phyloP scores from a whole-genome alignment of 768 basidiomycete species.

The Phaffia australis region DNA sequence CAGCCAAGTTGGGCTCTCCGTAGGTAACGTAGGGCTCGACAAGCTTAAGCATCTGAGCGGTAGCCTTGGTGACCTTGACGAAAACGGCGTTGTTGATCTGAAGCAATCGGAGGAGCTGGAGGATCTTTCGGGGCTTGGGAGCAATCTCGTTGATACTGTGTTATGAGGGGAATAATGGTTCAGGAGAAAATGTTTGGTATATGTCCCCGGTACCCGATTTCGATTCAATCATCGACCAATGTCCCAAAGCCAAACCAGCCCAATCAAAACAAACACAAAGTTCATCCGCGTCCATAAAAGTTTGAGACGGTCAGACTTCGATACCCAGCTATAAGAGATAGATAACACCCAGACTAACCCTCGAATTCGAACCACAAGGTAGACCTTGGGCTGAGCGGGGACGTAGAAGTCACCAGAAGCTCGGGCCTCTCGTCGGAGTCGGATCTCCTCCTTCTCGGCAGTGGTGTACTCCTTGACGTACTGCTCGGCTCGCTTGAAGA shows the following conservation, averaged over 20 bases:
- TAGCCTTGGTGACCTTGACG: conserved; percentile 90
- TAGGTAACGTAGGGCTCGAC: conserved; percentile 97
- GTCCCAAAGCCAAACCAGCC: neutral
- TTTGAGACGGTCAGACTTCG: neutral
- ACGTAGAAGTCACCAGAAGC: conserved; percentile 93
- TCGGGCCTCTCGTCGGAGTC: conserved; percentile 85
- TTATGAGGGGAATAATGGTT: neutral
- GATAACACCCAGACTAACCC: conserved; percentile 55
- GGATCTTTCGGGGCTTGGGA: conserved; percentile 97
- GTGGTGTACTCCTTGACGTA: conserved; percentile 93
- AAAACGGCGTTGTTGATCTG: conserved; percentile 99
- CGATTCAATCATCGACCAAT: neutral
- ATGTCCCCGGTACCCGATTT: too few relatives aligned
- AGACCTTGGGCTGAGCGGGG: conserved; percentile 89
- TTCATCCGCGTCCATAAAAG: neutral
- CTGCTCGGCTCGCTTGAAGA: conserved; percentile 98
- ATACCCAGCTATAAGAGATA: neutral
- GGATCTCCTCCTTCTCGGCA: conserved; percentile 92
- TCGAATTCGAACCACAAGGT: conserved; percentile 93
- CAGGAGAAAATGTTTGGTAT: neutral
- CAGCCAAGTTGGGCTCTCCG: conserved; percentile 94
- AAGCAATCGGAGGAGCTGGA: conserved; percentile 93
- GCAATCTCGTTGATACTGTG: conserved; percentile 97
- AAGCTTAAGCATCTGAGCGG: conserved; percentile 77
- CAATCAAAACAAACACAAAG: neutral